Evolutionary conservation across 495 filamentous ascomycete genomes (phyloP).

Genomic region (Trichoderma reesei): DNA sequence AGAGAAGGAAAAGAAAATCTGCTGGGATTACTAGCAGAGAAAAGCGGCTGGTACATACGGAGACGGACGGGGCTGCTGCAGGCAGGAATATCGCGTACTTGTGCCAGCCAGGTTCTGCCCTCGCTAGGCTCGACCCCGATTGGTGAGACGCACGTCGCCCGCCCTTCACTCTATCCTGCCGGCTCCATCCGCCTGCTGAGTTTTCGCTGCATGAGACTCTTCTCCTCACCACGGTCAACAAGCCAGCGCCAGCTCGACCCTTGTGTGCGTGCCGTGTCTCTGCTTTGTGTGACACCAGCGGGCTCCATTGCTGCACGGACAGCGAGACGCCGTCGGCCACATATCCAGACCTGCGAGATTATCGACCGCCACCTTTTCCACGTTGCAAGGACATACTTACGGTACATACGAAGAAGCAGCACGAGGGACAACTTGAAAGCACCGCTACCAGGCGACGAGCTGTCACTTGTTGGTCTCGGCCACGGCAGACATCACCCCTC

Average conservation of each 20-base stretch:
- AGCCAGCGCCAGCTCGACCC: slow-evolving; percentile 1
- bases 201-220: slow-evolving; percentile 7
- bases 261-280: slow-evolving; percentile 7
- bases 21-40: not conserved
- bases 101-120: not conserved
- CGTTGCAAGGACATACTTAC: not conserved
- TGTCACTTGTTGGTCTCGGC: too few species aligned
- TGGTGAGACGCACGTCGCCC: not conserved
- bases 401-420: not conserved
- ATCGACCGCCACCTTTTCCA: not conserved
- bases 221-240: slow-evolving; percentile 9
- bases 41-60: not conserved
- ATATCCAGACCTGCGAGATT: not conserved
- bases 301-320: not conserved
- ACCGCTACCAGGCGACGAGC: too few species aligned
- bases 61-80: slow-evolving; percentile 5
- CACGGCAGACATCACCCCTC: too few species aligned
- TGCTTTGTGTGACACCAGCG: slow-evolving; percentile 7
- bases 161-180: not conserved
- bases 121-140: slow-evolving; percentile 1
- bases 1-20: not conserved
- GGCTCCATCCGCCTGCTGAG: slow-evolving; percentile 8
- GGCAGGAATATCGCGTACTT: not conserved
- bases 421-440: too few species aligned
- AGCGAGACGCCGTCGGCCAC: slow-evolving; percentile 5